These are phyloP conservation scores for Tephrocybe sp. DNA, from an alignment of 768 basidiomycete species.

Conservation along the genomic window DNA sequence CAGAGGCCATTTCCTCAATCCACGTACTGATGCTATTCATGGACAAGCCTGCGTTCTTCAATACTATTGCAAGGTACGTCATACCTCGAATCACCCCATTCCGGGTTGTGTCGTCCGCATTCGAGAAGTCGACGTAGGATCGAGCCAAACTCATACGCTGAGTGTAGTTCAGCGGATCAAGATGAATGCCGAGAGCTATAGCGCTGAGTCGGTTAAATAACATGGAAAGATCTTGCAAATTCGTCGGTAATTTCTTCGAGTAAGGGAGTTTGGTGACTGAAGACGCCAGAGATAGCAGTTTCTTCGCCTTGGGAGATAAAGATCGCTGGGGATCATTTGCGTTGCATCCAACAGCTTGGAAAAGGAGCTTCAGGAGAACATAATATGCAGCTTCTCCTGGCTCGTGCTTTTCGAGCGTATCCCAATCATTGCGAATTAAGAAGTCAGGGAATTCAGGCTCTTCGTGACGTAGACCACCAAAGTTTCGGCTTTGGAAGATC, in stretches of 20 bases:
- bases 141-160: constrained; percentile 65
- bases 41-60: constrained; percentile 51
- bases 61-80: constrained; percentile 65
- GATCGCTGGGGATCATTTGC: constrained; percentile 28
- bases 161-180: constrained; percentile 50
- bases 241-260: constrained; percentile 50
- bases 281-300: constrained; percentile 68
- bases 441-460: constrained; percentile 70
- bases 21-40: constrained; percentile 59
- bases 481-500: constrained; percentile 77
- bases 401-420: constrained; percentile 49
- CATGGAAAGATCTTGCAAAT: constrained; percentile 61
- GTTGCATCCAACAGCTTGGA: constrained; percentile 48
- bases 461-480: constrained; percentile 67
- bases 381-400: constrained; percentile 70
- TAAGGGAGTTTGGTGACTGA: constrained; percentile 74
- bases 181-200: constrained; percentile 65
- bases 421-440: constrained; percentile 54
- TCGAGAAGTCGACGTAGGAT: constrained; percentile 65
- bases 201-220: constrained; percentile 82
- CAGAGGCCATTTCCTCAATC: constrained; percentile 58
- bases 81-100: constrained; percentile 74
- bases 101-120: constrained; percentile 63
- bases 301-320: constrained; percentile 50
- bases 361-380: constrained; percentile 80